Conservation (phyloP, 2,329 filamentous ascomycete species). For the Penicillium hordei region DNA sequence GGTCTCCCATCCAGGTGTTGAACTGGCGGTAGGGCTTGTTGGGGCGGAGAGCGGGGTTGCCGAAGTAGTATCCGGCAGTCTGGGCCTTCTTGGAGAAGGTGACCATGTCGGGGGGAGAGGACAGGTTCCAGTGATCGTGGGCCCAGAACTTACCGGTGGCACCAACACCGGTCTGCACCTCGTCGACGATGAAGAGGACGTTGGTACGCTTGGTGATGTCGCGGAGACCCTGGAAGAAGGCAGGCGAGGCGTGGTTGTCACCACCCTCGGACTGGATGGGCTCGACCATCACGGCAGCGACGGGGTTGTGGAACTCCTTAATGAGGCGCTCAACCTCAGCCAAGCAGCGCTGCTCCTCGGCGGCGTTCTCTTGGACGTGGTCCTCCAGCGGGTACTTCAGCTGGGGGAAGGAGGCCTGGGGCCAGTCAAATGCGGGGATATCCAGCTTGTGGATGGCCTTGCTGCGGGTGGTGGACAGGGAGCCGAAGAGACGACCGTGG, state of each 20-base stretch:
- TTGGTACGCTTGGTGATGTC: constrained; percentile 66
- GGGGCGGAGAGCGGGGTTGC: constrained; percentile 73
- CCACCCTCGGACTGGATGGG: constrained; percentile 92
- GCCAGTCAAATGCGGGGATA: constrained; percentile 94
- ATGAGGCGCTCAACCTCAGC: constrained; percentile 82
- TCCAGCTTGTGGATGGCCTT: constrained; percentile 95
- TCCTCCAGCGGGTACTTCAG: constrained; percentile 85
- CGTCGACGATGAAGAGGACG: constrained; percentile 85
- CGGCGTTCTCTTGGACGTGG: constrained; percentile 75
- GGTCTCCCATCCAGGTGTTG: constrained; percentile 98
- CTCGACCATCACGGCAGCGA: constrained; percentile 80
- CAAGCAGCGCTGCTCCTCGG: constrained; percentile 76
- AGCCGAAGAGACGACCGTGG: constrained; percentile 87
- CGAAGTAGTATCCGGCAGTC: constrained; percentile 89
- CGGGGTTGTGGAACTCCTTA: constrained; percentile 73
- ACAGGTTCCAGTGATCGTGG: constrained; percentile 88
- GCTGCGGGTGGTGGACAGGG: constrained; percentile 81
- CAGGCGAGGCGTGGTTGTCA: constrained; percentile 86
- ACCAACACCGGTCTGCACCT: constrained; percentile 90
- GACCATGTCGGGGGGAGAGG: constrained; percentile 82
- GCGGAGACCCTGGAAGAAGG: constrained; percentile 82
- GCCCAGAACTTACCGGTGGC: constrained; percentile 96
- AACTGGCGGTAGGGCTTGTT: constrained; percentile 96
- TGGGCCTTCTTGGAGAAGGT: constrained; percentile 96
- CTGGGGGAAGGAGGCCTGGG: constrained; percentile 79